Base-by-base conservation (phyloP, 352 stramenopile species). In the Phytophthora hybrid region DNA sequence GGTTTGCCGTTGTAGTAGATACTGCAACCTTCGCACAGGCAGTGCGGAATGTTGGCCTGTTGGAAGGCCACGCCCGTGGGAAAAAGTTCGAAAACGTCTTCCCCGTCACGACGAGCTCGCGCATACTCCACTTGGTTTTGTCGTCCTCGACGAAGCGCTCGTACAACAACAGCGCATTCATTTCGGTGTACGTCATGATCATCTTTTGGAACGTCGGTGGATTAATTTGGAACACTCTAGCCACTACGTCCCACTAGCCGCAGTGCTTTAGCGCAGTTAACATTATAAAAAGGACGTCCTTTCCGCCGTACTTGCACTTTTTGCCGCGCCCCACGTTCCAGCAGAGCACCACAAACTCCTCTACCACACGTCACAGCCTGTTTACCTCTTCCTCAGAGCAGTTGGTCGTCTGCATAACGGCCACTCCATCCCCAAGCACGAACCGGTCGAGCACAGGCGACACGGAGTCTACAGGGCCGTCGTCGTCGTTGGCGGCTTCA, bases 1-100 rank as follows among this genome's bases (percentile, higher is more conserved):
- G 21, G 2, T n/a, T 56, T 32, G 49, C 49, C 49, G 21, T n/a
- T 56, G 21, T n/a, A 56, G 49, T 56, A 56, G 3, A 56, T 56
- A n/a, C 49, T 37, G 49, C 49, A 21, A 18, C 19, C 49, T 56
- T 56, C 21, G n/a, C 19, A 32, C 18, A 29, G 16, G 13, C 44
- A 16, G 44, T 52, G 26, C 5, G 18, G 18, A 19, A 52, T 21
- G 13, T 23, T 52, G 44, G 16, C 14, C 16, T n/a, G 44, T 16
- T 52, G 44, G 44, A 52, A 52, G 14, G 44, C 26, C 13, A 52
- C 49, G 49, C 32, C 37, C 10, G 37, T 44, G 37, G 9, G 3
- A 16, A 18, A 44, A 44, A 44, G 37, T 44, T 44, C 2, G 9
- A 44, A 16, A 44, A 44, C 37, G 37, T 44, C 1, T 44, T 44